Evolutionary conservation across 2,329 filamentous ascomycete species (phyloP).

Genomic region (Pestalotiopsis fici): DNA sequence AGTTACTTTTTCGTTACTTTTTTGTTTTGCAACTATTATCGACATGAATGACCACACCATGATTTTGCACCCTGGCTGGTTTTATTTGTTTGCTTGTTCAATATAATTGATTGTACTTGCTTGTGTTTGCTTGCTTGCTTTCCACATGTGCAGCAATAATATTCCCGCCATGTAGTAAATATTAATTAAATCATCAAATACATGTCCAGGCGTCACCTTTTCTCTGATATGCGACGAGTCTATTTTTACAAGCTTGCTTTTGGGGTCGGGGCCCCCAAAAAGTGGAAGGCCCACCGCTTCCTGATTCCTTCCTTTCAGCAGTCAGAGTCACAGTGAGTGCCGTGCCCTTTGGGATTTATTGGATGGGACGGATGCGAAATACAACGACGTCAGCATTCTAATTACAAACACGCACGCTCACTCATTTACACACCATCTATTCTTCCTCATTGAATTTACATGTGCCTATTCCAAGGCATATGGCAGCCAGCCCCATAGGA

Average conservation of each 20-base stretch:
- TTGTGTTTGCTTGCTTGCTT: background rate
- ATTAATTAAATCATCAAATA: background rate
- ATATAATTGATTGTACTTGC: background rate
- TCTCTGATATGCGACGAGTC: background rate
- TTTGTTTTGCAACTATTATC: background rate
- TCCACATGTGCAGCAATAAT: background rate
- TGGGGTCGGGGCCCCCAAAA: background rate
- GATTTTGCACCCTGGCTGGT: background rate
- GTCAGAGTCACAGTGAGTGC: background rate
- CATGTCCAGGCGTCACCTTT: background rate
- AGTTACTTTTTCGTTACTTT: background rate
- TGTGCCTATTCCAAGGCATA: background rate
- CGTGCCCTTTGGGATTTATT: background rate
- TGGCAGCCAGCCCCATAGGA: background rate
- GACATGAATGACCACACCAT: background rate
- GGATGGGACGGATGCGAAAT: background rate
- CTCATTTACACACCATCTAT: background rate
- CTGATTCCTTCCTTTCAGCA: background rate
- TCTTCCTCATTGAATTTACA: background rate
- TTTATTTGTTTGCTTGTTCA: background rate
- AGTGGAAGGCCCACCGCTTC: background rate
- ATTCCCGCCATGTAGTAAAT: background rate
- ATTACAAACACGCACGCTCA: background rate
- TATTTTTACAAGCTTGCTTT: constrained; percentile 9
- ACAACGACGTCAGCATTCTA: constrained; percentile 7